A percentile compares a stretch with the other conserved stretches of the same genome.
Conservation (phyloP, 2,329 filamentous ascomycete species). For the Colletotrichum endophyticum region DNA sequence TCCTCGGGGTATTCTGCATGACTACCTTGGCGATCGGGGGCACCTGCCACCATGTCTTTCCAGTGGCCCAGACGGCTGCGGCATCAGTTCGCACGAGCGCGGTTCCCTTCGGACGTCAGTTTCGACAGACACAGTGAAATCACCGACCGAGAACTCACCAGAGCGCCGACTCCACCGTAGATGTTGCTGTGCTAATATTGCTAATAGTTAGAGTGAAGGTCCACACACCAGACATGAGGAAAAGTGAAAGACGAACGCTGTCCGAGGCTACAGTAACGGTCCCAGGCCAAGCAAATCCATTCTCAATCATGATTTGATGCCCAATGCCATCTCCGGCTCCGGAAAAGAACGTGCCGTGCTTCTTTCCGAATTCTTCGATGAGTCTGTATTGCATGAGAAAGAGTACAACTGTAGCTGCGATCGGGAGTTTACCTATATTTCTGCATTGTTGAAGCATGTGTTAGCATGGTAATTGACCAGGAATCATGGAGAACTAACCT, state of each 20-base stretch:
- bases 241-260: conserved; percentile 32
- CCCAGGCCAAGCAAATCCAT: conserved; percentile 82
- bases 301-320: conserved; percentile 92
- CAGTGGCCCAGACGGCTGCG: conserved; percentile 84
- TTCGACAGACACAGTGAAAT: accelerated
- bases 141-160: background rate
- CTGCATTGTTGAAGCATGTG: background rate
- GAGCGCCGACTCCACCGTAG: conserved; percentile 76
- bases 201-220: accelerated
- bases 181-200: conserved; percentile 66
- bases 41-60: conserved; percentile 85
- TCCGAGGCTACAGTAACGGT: conserved; percentile 82
- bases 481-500: background rate
- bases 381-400: conserved; percentile 76
- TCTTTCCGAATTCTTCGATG: conserved; percentile 81
- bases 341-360: conserved; percentile 79
- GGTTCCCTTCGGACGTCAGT: conserved; percentile 66
- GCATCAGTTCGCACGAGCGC: conserved; percentile 83
- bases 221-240: accelerated
- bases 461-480: background rate
- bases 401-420: accelerated
- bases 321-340: conserved; percentile 76
- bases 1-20: accelerated
- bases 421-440: background rate
- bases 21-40: conserved; percentile 79